These are phyloP conservation scores for Erigeron philadelphicus DNA, from an alignment of 140 eudicot genomes.

Conservation along the genomic window DNA sequence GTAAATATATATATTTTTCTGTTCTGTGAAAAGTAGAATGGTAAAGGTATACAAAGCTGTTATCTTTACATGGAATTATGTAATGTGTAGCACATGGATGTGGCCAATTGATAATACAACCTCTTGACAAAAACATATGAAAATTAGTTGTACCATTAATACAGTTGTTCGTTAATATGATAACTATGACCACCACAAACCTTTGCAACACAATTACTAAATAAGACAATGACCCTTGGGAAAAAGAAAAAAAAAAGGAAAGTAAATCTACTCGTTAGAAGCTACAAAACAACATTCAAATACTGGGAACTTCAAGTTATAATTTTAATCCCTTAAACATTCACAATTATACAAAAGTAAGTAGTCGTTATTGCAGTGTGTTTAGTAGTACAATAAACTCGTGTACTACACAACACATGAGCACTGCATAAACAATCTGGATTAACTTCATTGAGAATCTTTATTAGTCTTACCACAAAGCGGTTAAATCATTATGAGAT, in stretches of 20 bases:
- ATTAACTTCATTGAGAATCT: conserved; percentile 20
- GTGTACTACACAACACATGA: conserved; percentile 3
- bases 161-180: not conserved
- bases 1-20: no score
- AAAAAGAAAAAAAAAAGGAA: no score
- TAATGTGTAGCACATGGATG: conserved; percentile 3
- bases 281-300: not conserved
- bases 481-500: conserved; percentile 20
- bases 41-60: not conserved
- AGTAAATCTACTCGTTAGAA: not conserved
- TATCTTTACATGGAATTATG: not conserved
- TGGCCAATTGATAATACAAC: conserved; percentile 3
- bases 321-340: not conserved
- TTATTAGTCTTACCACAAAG: conserved; percentile 28
- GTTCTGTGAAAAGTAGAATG: no score
- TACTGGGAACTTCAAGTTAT: not conserved
- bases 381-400: not conserved
- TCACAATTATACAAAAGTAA: not conserved
- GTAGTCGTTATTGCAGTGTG: not conserved
- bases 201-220: not conserved
- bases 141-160: not conserved
- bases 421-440: conserved; percentile 10
- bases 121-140: conserved; percentile 19
- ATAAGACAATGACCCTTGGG: not conserved
- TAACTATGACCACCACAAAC: not conserved